These are phyloP conservation scores for Pleomassaria siparia DNA, from an alignment of 2,329 filamentous ascomycete species.

Conservation along the genomic window DNA sequence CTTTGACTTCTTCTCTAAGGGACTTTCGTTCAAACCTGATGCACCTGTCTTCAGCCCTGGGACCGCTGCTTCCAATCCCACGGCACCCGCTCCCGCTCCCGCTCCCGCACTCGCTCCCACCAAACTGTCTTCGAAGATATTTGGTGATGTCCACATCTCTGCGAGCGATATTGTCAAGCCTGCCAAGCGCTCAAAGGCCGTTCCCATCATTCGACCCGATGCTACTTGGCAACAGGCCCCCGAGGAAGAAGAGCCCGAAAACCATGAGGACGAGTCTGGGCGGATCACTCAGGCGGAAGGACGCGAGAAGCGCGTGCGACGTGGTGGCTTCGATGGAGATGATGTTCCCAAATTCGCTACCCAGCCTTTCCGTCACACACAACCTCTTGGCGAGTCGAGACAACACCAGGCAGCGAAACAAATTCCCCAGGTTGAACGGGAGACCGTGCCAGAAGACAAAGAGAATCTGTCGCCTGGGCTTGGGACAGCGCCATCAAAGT, in stretches of 20 bases:
- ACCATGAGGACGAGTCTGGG: conserved; percentile 61
- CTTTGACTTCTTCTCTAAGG: conserved; percentile 62
- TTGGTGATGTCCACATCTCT: conserved; percentile 53
- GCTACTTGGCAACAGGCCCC: conserved; percentile 43
- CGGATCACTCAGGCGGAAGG: conserved; percentile 64
- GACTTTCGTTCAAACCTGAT: conserved; percentile 72
- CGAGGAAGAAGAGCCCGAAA: conserved; percentile 42
- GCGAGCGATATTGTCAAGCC: conserved; percentile 65
- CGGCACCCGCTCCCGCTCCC: conserved; percentile 23
- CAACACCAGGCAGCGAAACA: conserved; percentile 25
- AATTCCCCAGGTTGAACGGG: conserved; percentile 21
- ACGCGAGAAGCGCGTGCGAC: conserved; percentile 74
- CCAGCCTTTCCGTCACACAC: conserved; percentile 42
- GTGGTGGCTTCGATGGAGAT: conserved; percentile 66
- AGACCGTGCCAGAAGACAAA: conserved; percentile 36
- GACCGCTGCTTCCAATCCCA: conserved; percentile 22
- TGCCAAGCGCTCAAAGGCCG: conserved; percentile 74
- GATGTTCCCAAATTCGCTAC: conserved; percentile 73
- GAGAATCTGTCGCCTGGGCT: conserved; percentile 39
- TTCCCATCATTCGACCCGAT: conserved; percentile 74
- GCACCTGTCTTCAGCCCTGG: conserved; percentile 68
- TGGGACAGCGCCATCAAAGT: conserved; percentile 23
- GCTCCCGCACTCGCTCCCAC: conserved; percentile 29
- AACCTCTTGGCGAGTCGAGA: conserved; percentile 33
- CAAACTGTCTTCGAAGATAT: conserved; percentile 37